Evolutionary conservation across 257 asterid genomes (phyloP), one percentile per base, ranked within the genome.

Genomic region (Petunia axillaris): DNA sequence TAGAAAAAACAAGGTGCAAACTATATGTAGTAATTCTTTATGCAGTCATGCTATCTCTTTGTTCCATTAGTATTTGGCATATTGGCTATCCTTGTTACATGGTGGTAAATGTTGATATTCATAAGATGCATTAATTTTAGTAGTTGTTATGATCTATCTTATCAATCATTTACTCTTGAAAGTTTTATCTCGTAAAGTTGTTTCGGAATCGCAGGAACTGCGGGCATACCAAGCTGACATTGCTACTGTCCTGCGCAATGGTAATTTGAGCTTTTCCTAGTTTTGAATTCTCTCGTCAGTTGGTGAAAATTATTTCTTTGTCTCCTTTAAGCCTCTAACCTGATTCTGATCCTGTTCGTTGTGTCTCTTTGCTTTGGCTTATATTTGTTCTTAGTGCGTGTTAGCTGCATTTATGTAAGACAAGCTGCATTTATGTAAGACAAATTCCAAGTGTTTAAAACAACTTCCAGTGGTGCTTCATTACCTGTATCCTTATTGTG

Each of bases 171-270:
- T 65, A 62, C 64, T 74, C 77, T 54, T 58, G 15, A 78, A 63
- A 46, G 8, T n/a, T 43, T 37, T 54, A 3, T 39, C 63, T 78
- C 62, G 46, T 15, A 3, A 7, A 78, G 38, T 83, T 64, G 81
- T 53, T 52, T 76, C 58, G 37, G 60, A 82, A 79, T 80, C 75
- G 81, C 89, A 95, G 99, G 98, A 96, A 84, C 85, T 96, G 75
- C 98, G 97, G 82, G 99, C 99, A 76, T 94, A 96, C 83, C 98
- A 96, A 92, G 99, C 99, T 89, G 99, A 94, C 79, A 91, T 92
- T 73, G 99, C 99, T 78, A 93, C 99, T 81, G 98, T 94, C 88
- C 76, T 94, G 77, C 85, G 99, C 84, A 93, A 94, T 83, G 99
- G 99, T 95, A 89, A 86, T 81, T 57, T 41, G 57, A 70, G 40